Percentiles rank a stretch among this genome's conserved stretches.
phyloP scores from a whole-genome alignment of 2,329 filamentous ascomycete species.

The Colletotrichum viniferum region DNA sequence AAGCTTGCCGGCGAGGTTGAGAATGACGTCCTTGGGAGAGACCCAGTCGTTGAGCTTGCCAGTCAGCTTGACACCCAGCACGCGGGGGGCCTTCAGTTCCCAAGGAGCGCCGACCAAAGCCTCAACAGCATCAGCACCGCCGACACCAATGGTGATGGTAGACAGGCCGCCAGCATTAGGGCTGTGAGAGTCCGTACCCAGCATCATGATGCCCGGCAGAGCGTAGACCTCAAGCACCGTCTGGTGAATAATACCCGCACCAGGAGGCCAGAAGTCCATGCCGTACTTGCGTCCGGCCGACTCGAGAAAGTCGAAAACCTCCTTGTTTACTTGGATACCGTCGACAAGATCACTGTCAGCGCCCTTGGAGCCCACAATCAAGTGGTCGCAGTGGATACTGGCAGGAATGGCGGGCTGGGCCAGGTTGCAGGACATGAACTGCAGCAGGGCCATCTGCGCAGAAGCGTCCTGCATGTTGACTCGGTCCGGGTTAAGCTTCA shows the following conservation, averaged over 20 bases:
- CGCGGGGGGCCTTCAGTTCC: conserved; percentile 94
- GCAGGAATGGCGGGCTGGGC: conserved; percentile 90
- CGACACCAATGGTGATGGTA: conserved; percentile 94
- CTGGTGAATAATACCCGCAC: conserved; percentile 96
- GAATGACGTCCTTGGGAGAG: conserved; percentile 93
- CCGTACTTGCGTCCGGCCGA: conserved; percentile 90
- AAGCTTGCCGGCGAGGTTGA: conserved; percentile 85
- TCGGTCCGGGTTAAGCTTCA: conserved; percentile 96
- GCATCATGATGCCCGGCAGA: conserved; percentile 97
- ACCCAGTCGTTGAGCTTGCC: conserved; percentile 90
- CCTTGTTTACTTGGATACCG: conserved; percentile 90
- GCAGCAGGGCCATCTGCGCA: conserved; percentile 95
- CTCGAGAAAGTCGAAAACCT: conserved; percentile 97
- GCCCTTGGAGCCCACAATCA: conserved; percentile 95
- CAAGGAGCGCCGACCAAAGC: conserved; percentile 95
- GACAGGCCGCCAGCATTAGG: conserved; percentile 96
- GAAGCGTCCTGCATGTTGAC: conserved; percentile 99
- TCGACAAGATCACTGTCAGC: conserved; percentile 84
- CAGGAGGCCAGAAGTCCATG: conserved; percentile 94
- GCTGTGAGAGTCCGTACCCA: conserved; percentile 96
- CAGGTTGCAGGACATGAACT: conserved; percentile 97
- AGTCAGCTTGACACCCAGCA: conserved; percentile 83
- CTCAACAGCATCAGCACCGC: conserved; percentile 96
- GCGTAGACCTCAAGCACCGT: conserved; percentile 98
- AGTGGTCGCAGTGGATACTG: conserved; percentile 98